A percentile compares a stretch with the other conserved stretches of the same genome.
Evolutionary conservation across 768 basidiomycete genomes (phyloP).

Genomic region (Auriscalpium orientale): DNA sequence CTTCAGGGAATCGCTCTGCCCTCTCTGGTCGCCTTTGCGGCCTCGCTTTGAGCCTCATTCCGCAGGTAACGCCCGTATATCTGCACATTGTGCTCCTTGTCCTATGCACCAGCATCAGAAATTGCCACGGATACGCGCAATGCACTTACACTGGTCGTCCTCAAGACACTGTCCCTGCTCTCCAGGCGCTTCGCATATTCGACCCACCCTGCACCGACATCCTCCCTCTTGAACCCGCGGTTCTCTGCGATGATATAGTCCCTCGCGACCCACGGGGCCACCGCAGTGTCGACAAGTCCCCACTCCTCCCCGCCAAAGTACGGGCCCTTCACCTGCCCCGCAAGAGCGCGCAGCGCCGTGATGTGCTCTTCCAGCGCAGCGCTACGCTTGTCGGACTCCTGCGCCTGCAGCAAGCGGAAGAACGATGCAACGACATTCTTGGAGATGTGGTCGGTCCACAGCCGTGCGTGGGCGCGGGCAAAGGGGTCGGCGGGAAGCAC

Average conservation of each 20-base stretch:
- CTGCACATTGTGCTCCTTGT: conserved; percentile 35
- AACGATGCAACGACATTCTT: conserved; percentile 47
- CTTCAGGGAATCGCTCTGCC: no score
- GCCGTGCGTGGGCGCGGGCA: conserved; percentile 41
- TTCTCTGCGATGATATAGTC: conserved; percentile 44
- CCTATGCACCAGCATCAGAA: conserved; percentile 17
- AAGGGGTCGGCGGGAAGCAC: conserved; percentile 48
- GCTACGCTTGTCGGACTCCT: conserved; percentile 26
- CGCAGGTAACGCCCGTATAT: conserved; percentile 45
- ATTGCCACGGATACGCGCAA: neutral
- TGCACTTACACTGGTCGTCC: conserved; percentile 29
- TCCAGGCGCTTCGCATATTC: conserved; percentile 36
- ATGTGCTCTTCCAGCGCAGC: conserved; percentile 31
- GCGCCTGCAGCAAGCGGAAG: conserved; percentile 39
- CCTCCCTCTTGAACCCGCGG: conserved; percentile 37
- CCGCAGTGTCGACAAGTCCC: conserved; percentile 42
- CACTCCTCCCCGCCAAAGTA: conserved; percentile 52
- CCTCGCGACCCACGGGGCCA: conserved; percentile 49
- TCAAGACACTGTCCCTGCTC: conserved; percentile 37
- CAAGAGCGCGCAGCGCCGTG: conserved; percentile 28
- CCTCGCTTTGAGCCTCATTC: conserved; percentile 34
- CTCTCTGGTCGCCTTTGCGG: no score
- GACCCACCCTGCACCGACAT: conserved; percentile 37
- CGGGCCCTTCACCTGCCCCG: conserved; percentile 35
- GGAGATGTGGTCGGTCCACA: conserved; percentile 49